phyloP scores from a whole-genome alignment of 768 basidiomycete species.

The Suillus clintonianus region DNA sequence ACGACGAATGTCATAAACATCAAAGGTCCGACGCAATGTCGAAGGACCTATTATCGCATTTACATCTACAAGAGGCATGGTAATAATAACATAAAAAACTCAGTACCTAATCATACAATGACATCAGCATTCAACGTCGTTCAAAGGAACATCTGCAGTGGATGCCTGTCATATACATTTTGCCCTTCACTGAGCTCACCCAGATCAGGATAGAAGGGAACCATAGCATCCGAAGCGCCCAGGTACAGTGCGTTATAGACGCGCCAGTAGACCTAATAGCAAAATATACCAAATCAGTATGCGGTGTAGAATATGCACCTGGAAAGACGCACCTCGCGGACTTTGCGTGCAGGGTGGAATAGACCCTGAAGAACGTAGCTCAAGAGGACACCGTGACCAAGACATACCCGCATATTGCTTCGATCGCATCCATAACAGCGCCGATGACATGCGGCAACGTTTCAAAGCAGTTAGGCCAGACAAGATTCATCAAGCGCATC shows the following conservation, averaged over 20 bases:
- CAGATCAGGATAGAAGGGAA: constrained; percentile 93
- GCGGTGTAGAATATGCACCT: background rate
- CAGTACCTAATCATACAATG: constrained; percentile 4
- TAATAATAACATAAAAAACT: constrained; percentile 4
- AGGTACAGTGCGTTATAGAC: constrained; percentile 94
- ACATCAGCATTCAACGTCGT: background rate
- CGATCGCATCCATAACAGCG: constrained; percentile 97
- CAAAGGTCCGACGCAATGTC: background rate
- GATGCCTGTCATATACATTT: constrained; percentile 85
- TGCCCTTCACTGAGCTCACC: constrained; percentile 89
- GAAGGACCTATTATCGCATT: background rate
- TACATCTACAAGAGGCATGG: background rate
- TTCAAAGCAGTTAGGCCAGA: constrained; percentile 99
- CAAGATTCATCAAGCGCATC: constrained; percentile 95
- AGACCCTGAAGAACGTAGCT: constrained; percentile 93
- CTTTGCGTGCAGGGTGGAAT: constrained; percentile 96
- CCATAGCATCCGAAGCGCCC: constrained; percentile 87
- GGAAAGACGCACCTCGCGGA: constrained; percentile 75
- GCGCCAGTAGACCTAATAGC: constrained; percentile 77
- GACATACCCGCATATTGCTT: constrained; percentile 95
- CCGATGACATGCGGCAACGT: constrained; percentile 98
- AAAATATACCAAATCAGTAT: constrained; percentile 6
- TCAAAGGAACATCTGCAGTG: constrained; percentile 82
- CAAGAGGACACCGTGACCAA: constrained; percentile 90
- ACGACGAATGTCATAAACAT: background rate